Percentiles rank a stretch among this genome's conserved stretches.
Evolutionary conservation across 768 basidiomycete species (phyloP).

Genomic region (Suillus paluster): DNA sequence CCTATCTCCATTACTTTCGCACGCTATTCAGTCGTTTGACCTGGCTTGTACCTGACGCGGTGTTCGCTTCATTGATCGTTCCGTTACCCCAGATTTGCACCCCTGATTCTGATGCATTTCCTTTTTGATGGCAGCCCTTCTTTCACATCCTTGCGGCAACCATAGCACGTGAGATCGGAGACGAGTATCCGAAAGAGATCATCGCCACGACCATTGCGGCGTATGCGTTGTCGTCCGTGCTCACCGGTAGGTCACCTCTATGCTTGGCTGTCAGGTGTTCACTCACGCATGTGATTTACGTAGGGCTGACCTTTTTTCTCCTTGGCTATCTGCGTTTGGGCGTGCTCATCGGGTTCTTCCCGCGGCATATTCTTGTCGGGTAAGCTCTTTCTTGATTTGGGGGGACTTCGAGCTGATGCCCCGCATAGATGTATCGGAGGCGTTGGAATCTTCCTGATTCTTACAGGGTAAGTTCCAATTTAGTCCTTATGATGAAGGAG

Average conservation of each 20-base stretch:
- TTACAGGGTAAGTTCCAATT: conserved; percentile 71
- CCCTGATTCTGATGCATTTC: conserved; percentile 1
- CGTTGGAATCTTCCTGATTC: conserved; percentile 91
- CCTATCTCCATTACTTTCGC: conserved; percentile 1
- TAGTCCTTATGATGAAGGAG: background rate
- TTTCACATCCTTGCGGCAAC: conserved; percentile 88
- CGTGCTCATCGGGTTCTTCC: conserved; percentile 91
- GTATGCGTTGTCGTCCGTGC: conserved; percentile 82
- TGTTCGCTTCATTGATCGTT: background rate
- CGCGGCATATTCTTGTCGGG: conserved; percentile 96
- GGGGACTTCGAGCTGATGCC: background rate
- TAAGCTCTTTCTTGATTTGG: conserved; percentile 37
- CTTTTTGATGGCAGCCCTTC: conserved; percentile 66
- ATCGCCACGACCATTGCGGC: conserved; percentile 93
- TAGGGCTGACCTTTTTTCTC: conserved; percentile 74
- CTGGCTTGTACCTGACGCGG: conserved; percentile 2
- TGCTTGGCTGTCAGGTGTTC: conserved; percentile 5
- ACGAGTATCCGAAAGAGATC: conserved; percentile 67
- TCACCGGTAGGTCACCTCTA: conserved; percentile 65
- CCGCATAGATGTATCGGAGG: conserved; percentile 82
- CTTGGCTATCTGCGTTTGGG: conserved; percentile 86
- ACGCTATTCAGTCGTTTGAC: conserved; percentile 4
- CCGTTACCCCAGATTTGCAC: conserved; percentile 6
- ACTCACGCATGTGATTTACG: background rate
- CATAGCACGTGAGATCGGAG: conserved; percentile 75